Evolutionary conservation across 495 filamentous ascomycete genomes (phyloP).

Genomic region (Penicillium subrubescens): DNA sequence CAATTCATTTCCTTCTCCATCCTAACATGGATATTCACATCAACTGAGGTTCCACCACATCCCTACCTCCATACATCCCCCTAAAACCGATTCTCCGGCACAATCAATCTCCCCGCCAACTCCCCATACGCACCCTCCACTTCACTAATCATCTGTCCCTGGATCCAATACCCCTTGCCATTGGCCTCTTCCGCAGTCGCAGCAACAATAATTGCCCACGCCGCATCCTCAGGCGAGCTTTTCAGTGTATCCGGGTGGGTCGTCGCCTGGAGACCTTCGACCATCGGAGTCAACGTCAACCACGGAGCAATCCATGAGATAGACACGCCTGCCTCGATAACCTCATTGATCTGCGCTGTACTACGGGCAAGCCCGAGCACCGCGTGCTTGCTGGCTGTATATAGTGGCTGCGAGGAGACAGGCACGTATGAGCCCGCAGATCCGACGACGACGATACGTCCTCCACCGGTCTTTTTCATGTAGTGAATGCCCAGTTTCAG

Average conservation of each 20-base stretch:
- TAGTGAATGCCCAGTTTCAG: conserved; percentile 25
- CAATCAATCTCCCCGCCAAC: conserved; percentile 19
- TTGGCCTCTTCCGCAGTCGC: conserved; percentile 12
- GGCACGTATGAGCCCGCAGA: conserved; percentile 30
- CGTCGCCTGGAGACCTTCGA: conserved; percentile 16
- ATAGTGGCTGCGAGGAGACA: conserved; percentile 24
- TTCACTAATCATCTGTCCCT: conserved; percentile 22
- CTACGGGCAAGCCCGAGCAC: conserved; percentile 26
- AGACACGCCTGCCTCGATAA: conserved; percentile 13
- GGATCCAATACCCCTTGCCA: conserved; percentile 31
- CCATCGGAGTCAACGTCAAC: conserved; percentile 27
- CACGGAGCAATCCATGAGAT: conserved; percentile 28
- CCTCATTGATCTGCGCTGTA: conserved; percentile 19
- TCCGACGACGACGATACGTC: conserved; percentile 20
- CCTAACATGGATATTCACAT: too few species aligned
- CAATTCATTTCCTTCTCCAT: not conserved
- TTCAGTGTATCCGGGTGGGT: conserved; percentile 15
- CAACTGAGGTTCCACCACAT: not conserved
- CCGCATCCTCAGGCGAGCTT: conserved; percentile 20
- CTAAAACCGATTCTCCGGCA: conserved; percentile 25
- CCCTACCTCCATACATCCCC: not conserved
- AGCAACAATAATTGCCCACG: conserved; percentile 22
- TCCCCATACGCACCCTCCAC: conserved; percentile 27
- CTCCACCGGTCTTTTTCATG: conserved; percentile 20
- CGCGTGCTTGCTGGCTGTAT: conserved; percentile 24